Conservation (phyloP, 140 eudicot genomes). For the Stevia rebaudiana region DNA sequence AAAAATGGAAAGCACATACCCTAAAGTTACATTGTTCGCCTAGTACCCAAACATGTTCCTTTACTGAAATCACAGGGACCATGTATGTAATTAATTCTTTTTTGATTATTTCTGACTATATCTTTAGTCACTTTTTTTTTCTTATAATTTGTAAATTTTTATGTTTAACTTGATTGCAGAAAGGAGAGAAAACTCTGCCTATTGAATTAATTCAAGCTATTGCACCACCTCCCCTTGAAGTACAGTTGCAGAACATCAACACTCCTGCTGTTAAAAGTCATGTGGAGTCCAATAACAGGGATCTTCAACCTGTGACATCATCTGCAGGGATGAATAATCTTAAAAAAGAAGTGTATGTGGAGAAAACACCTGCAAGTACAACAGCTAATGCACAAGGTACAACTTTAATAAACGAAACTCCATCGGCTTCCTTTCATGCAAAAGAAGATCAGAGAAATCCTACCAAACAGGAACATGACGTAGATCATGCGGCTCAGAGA, state of each 20-base stretch:
- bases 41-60: too few species aligned
- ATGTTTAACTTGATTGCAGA: slow-evolving; percentile 47
- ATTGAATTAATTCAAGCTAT: slow-evolving; percentile 76
- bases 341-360: slow-evolving; percentile 49
- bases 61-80: too few species aligned
- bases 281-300: slow-evolving; percentile 58
- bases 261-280: slow-evolving; percentile 46
- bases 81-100: too few species aligned
- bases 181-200: slow-evolving; percentile 90
- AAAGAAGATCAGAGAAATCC: too few species aligned
- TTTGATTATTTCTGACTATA: background rate
- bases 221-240: slow-evolving; percentile 81
- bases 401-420: slow-evolving; percentile 36
- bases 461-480: slow-evolving; percentile 55
- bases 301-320: too few species aligned
- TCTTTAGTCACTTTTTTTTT: background rate
- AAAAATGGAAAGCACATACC: too few species aligned
- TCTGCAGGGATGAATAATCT: too few species aligned
- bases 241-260: slow-evolving; percentile 44
- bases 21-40: too few species aligned
- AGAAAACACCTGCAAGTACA: slow-evolving; percentile 29
- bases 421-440: too few species aligned
- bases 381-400: slow-evolving; percentile 38
- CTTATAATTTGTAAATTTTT: slow-evolving; percentile 2
- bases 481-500: too few species aligned